These are phyloP conservation scores for Xylariaceae sp. DNA, from an alignment of 2,329 filamentous ascomycete species.

Conservation along the genomic window DNA sequence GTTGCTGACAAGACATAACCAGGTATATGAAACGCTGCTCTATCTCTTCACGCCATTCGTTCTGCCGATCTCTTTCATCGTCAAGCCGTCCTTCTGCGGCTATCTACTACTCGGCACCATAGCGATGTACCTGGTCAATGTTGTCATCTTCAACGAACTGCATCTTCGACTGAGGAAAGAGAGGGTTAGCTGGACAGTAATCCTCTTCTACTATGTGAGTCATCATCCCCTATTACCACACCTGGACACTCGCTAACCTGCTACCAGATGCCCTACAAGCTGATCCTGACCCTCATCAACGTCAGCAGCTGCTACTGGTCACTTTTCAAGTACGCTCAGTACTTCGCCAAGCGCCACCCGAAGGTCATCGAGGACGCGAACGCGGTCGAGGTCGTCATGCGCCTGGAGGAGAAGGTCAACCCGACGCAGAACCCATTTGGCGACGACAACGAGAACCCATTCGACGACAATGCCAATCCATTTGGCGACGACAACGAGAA, in stretches of 20 bases:
- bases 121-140: conserved; percentile 34
- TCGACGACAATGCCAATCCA: background rate
- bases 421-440: background rate
- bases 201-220: conserved; percentile 30
- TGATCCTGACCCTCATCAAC: conserved; percentile 36
- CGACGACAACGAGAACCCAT: background rate
- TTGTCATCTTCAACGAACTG: conserved; percentile 39
- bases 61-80: conserved; percentile 35
- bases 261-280: conserved; percentile 31
- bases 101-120: conserved; percentile 31
- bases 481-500: background rate
- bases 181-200: conserved; percentile 29
- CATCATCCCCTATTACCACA: background rate
- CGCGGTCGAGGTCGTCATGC: conserved; percentile 14
- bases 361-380: conserved; percentile 37
- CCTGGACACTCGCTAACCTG: background rate
- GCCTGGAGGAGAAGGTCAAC: conserved; percentile 9
- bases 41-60: conserved; percentile 38
- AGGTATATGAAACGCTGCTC: conserved; percentile 34
- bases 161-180: conserved; percentile 38
- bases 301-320: conserved; percentile 33
- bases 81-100: conserved; percentile 30
- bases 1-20: background rate
- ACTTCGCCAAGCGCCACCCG: conserved; percentile 38
- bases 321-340: conserved; percentile 35